Evolutionary conservation across 1,284 basidiomycete species (phyloP), one percentile per base, ranked within the genome.

Genomic region (Austroboletus rostrupii): DNA sequence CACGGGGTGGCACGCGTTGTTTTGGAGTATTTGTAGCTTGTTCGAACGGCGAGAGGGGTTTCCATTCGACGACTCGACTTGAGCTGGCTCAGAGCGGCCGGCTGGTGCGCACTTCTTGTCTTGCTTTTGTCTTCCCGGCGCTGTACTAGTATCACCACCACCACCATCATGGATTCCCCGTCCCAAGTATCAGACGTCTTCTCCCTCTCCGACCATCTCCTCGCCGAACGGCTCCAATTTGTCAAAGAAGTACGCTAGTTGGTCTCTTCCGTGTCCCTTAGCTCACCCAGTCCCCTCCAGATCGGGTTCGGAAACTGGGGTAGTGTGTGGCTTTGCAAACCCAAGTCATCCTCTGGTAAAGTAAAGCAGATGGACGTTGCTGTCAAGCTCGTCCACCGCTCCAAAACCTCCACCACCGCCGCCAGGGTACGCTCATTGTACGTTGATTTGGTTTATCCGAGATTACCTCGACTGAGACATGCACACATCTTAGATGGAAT

Each of bases 231-330:
- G 48, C 72, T 89, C 38, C 78, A 81, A 54, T 90, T 90, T 66
- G 77, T 89, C 48, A 77, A 86, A 70, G 88, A 90, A 76, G 87
- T 85, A 56, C 19, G 74, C 56, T 6, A 49, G 33, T 28, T 52
- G 35, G 31, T 53, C 23, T 36, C 19, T 32, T 47, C 32, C 35
- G 4, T 7, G 23, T 44, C 13, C 43, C 38, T 13, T 40, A 43
- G 19, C 52, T 43, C 47, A 42, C 48, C 42, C 32, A 50, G 8
- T 39, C 43, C 29, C 1, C 32, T 7, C 17, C 21, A 91, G 85
- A 86, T 90, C 70, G 89, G 89, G 21, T 90, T 80, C 65, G 90
- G 90, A 35, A 92, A 92, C 70, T 92, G 90, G 90, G 89, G 89
- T 43, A 87, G 85, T 61, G 87, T 90, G 50, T 90, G 87, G 87